Evolutionary conservation across 768 basidiomycete genomes (phyloP).

Genomic region (Coprinellus aureogranulatus): DNA sequence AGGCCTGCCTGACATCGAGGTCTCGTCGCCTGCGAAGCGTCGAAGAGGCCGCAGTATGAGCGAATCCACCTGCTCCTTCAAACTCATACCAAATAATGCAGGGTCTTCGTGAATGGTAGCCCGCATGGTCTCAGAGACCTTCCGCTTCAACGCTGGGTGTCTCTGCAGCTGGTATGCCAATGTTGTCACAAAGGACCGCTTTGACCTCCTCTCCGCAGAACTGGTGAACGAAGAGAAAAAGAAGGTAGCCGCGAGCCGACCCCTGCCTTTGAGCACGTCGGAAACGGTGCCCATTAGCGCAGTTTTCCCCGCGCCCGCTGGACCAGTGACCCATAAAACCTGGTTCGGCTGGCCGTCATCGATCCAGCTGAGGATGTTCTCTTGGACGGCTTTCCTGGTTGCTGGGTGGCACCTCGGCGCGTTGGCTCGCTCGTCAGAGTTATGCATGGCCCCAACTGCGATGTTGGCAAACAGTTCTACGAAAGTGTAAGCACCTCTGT

Average conservation of each 20-base stretch:
- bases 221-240: not conserved
- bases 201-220: not conserved
- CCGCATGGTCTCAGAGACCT: not conserved
- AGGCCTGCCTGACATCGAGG: not conserved
- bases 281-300: not conserved
- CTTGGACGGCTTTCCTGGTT: not conserved
- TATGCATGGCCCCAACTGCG: not conserved
- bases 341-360: not conserved
- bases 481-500: too few relatives aligned
- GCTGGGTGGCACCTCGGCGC: not conserved
- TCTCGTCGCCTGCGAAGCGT: too few relatives aligned
- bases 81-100: not conserved
- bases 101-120: not conserved
- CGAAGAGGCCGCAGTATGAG: too few relatives aligned
- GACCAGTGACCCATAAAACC: slow-evolving; percentile 2
- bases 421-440: not conserved
- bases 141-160: not conserved
- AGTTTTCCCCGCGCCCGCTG: slow-evolving; percentile 5
- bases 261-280: not conserved
- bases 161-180: not conserved
- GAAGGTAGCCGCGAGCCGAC: not conserved
- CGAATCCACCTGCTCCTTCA: not conserved
- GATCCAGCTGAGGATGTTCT: not conserved
- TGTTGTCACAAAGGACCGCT: not conserved
- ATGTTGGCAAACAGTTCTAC: not conserved